Percentiles rank a stretch among this genome's conserved stretches.
Evolutionary conservation across 2,329 filamentous ascomycete genomes (phyloP).

Genomic region (Microsporum ferrugineum): DNA sequence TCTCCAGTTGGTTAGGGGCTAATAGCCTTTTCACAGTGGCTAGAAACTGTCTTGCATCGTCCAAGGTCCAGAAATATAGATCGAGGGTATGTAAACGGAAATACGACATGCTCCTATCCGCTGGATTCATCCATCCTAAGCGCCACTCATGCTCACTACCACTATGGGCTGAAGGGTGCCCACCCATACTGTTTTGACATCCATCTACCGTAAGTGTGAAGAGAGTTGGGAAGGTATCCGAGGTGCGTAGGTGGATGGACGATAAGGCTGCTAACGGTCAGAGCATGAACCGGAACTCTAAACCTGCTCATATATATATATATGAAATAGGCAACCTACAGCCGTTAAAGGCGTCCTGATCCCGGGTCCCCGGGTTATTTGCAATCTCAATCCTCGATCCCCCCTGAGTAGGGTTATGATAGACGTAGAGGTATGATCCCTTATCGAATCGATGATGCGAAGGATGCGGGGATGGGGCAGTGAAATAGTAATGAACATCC

Average conservation of each 20-base stretch:
- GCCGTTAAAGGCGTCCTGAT: slow-evolving; percentile 55
- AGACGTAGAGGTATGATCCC: slow-evolving; percentile 54
- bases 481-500: slow-evolving; percentile 55
- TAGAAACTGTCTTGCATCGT: slow-evolving; percentile 46
- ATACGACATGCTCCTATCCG: slow-evolving; percentile 37
- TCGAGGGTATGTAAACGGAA: slow-evolving; percentile 48
- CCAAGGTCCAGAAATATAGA: slow-evolving; percentile 52
- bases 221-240: slow-evolving; percentile 48
- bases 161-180: slow-evolving; percentile 19
- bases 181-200: slow-evolving; percentile 19
- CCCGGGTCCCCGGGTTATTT: slow-evolving; percentile 50
- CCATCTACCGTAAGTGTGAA: slow-evolving; percentile 47
- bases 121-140: slow-evolving; percentile 42
- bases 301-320: neutral
- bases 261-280: slow-evolving; percentile 35
- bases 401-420: slow-evolving; percentile 44
- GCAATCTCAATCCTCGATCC: slow-evolving; percentile 50
- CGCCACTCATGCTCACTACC: slow-evolving; percentile 43
- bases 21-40: slow-evolving; percentile 33
- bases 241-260: slow-evolving; percentile 43
- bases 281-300: neutral
- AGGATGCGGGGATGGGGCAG: slow-evolving; percentile 44
- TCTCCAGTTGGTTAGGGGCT: slow-evolving; percentile 35
- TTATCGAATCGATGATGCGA: slow-evolving; percentile 53
- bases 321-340: slow-evolving; percentile 30